A percentile compares a stretch with the other conserved stretches of the same genome.
Evolutionary conservation across 768 basidiomycete species (phyloP).

Genomic region (Calocera cornea): DNA sequence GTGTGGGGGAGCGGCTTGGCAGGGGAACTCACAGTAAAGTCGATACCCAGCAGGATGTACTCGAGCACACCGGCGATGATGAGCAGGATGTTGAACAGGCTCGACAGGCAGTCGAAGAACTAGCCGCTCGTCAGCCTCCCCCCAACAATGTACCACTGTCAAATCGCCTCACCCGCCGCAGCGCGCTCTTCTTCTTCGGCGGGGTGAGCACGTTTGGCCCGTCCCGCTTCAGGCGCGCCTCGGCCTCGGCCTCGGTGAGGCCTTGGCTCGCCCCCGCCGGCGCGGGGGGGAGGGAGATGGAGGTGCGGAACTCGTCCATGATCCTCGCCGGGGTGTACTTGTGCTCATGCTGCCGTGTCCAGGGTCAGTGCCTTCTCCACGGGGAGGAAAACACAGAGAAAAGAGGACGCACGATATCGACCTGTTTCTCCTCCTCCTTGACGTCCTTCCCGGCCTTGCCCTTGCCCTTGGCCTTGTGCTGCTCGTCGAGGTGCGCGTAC

Average conservation of each 20-base stretch:
- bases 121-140: conserved; percentile 17
- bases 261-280: conserved; percentile 29
- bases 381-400: background rate
- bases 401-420: conserved; percentile 33
- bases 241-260: conserved; percentile 40
- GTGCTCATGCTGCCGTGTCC: conserved; percentile 31
- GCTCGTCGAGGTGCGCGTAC: conserved; percentile 44
- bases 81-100: conserved; percentile 52
- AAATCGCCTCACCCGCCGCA: conserved; percentile 41
- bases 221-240: conserved; percentile 38
- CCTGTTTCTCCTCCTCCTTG: conserved; percentile 25
- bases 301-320: conserved; percentile 32
- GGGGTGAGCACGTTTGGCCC: conserved; percentile 53
- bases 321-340: conserved; percentile 32
- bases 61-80: conserved; percentile 53
- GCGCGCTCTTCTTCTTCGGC: conserved; percentile 50
- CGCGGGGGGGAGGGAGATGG: conserved; percentile 35
- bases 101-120: conserved; percentile 51
- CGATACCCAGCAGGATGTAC: conserved; percentile 48
- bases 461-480: conserved; percentile 7
- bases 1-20: conserved; percentile 4
- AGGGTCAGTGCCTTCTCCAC: background rate
- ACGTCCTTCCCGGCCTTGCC: conserved; percentile 22
- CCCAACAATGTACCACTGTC: background rate
- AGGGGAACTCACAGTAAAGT: conserved; percentile 47